Percentiles rank a stretch among this genome's conserved stretches.
These are phyloP conservation scores for Croton setiger DNA, from an alignment of 441 rosid species.

Conservation along the genomic window DNA sequence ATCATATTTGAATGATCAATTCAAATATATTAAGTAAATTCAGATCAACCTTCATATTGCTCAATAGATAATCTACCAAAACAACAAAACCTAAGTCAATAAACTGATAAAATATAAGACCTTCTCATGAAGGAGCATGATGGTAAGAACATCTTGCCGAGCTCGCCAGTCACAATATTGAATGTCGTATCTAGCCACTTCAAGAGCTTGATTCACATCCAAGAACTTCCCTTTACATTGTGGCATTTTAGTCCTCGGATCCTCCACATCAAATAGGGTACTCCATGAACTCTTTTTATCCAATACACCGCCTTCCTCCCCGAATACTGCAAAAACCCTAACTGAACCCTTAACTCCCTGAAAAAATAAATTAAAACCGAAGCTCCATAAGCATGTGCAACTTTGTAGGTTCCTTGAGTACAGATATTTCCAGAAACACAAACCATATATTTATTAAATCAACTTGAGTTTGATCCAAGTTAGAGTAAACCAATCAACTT, in stretches of 20 bases:
- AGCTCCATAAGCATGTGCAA: not conserved
- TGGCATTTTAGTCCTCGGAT: conserved; percentile 86
- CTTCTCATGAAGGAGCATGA: conserved; percentile 93
- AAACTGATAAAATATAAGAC: conserved; percentile 26
- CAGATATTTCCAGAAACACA: not conserved
- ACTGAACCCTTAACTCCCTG: conserved; percentile 64
- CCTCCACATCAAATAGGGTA: conserved; percentile 78
- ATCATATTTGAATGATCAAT: not conserved
- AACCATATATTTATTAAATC: not conserved
- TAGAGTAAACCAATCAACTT: conserved; percentile 3
- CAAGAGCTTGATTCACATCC: conserved; percentile 84
- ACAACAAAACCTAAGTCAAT: not conserved
- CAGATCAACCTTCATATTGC: not conserved
- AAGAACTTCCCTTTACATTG: conserved; percentile 74
- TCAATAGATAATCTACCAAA: not conserved
- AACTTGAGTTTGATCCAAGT: not conserved
- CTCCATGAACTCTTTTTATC: conserved; percentile 80
- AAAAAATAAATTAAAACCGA: conserved; percentile 14
- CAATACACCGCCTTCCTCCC: conserved; percentile 58
- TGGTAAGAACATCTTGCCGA: conserved; percentile 84
- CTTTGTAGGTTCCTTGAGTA: not conserved
- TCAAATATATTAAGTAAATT: not conserved
- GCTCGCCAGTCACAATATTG: conserved; percentile 95
- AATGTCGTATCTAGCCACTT: conserved; percentile 87
- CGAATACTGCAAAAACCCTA: conserved; percentile 69